A percentile compares a stretch with the other conserved stretches of the same genome.
phyloP scores from a whole-genome alignment of 148 eudicot genomes.

The Drosera capensis region DNA sequence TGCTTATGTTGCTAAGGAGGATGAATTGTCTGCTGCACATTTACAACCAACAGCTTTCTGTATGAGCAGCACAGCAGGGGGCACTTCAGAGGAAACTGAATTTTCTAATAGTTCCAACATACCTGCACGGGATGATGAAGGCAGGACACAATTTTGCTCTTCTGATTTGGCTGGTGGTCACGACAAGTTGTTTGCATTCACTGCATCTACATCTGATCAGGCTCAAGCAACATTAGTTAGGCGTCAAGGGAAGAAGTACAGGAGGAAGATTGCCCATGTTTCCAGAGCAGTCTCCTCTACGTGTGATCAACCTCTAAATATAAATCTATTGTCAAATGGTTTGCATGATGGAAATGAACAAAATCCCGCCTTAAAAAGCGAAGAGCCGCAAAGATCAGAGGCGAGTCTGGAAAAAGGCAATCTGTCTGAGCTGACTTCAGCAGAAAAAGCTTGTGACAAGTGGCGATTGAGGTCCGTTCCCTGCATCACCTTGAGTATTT shows the following conservation, averaged over 20 bases:
- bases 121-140: constrained; percentile 11
- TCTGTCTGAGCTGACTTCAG: constrained; percentile 12
- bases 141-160: constrained; percentile 7
- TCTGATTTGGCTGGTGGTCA: constrained; percentile 11
- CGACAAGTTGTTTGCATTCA: constrained; percentile 20
- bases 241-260: constrained; percentile 49
- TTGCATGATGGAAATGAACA: constrained; percentile 13
- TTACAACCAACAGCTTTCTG: constrained; percentile 11
- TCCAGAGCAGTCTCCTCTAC: constrained; percentile 11
- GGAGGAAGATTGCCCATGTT: constrained; percentile 30
- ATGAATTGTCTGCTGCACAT: constrained; percentile 11
- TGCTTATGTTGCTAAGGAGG: constrained; percentile 11
- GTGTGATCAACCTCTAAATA: constrained; percentile 14
- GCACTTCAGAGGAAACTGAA: constrained; percentile 9
- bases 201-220: constrained; percentile 24
- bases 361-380: constrained; percentile 11
- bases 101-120: constrained; percentile 9
- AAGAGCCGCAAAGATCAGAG: constrained; percentile 12
- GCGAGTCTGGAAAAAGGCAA: constrained; percentile 18
- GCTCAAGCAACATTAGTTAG: constrained; percentile 22
- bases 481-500: not conserved
- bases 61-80: constrained; percentile 5
- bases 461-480: constrained; percentile 63
- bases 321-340: constrained; percentile 9
- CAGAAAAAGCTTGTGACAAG: constrained; percentile 57